These are phyloP conservation scores for Ogataea degrootiae DNA, from an alignment of 805 yeast species.

Conservation along the genomic window DNA sequence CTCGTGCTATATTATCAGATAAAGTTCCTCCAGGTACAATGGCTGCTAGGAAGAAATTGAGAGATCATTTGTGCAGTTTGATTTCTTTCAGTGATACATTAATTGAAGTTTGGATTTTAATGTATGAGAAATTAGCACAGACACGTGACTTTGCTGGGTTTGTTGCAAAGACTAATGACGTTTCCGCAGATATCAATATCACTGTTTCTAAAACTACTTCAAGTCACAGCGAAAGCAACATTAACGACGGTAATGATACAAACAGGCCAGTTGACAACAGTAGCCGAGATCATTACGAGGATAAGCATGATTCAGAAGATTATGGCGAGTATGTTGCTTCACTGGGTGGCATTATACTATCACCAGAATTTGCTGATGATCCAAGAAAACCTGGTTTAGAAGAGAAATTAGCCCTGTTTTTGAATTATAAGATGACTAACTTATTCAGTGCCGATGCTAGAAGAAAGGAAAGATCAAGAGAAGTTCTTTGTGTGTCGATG, in stretches of 20 bases:
- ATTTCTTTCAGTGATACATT: conserved; percentile 36
- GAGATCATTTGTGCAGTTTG: conserved; percentile 34
- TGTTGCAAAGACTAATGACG: conserved; percentile 7
- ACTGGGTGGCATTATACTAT: conserved; percentile 57
- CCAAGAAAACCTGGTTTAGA: conserved; percentile 24
- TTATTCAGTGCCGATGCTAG: conserved; percentile 22
- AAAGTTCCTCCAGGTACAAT: conserved; percentile 64
- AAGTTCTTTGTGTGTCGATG: conserved; percentile 46
- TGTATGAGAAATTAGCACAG: conserved; percentile 34
- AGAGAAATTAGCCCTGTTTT: conserved; percentile 22
- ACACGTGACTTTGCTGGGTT: conserved; percentile 2
- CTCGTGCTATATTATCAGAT: conserved; percentile 45
- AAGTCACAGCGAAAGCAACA: too few species aligned
- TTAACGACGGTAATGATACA: too few species aligned
- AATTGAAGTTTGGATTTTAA: conserved; percentile 37
- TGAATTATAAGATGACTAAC: conserved; percentile 20
- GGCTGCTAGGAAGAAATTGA: conserved; percentile 65
- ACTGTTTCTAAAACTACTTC: too few species aligned
- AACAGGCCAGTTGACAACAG: too few species aligned
- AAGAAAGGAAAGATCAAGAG: conserved; percentile 67
- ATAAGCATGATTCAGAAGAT: conserved; percentile 14
- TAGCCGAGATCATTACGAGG: neutral
- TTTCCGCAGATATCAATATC: neutral
- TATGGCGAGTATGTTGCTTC: conserved; percentile 73
- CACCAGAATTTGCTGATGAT: conserved; percentile 24